Conservation (phyloP, 257 asterid genomes). For the Petunia axillaris region DNA sequence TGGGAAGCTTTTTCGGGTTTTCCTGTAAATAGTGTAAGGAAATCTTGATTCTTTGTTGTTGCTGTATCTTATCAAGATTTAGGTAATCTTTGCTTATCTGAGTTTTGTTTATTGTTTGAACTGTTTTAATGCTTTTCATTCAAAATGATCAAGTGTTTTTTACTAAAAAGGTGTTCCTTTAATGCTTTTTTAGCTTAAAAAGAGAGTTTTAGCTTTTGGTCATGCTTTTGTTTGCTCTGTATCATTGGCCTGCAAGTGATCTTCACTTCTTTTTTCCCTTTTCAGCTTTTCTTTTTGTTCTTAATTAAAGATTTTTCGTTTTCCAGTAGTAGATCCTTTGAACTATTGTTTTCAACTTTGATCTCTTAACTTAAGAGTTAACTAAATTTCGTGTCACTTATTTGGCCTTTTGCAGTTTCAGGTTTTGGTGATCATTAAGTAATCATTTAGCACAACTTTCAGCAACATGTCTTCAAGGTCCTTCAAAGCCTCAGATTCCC, state of each 20-base stretch:
- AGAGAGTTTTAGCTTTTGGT: background rate
- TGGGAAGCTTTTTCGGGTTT: constrained; percentile 31
- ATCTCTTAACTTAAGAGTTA: background rate
- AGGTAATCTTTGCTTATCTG: constrained; percentile 32
- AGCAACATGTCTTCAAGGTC: constrained; percentile 65
- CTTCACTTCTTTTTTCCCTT: background rate
- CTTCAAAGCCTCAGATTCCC: constrained; percentile 52
- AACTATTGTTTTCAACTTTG: background rate
- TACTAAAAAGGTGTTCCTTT: background rate
- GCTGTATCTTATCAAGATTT: constrained; percentile 31
- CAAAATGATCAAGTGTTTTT: constrained; percentile 23
- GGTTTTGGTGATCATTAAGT: constrained; percentile 27
- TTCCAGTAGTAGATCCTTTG: constrained; percentile 6
- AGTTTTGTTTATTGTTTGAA: constrained; percentile 23
- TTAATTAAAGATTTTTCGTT: background rate
- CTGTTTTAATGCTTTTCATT: constrained; percentile 20
- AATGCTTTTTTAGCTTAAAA: background rate
- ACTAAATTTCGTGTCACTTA: constrained; percentile 18
- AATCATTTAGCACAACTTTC: constrained; percentile 27
- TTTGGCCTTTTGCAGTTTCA: constrained; percentile 43
- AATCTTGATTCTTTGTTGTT: constrained; percentile 30
- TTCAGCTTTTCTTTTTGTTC: background rate
- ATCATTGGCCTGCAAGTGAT: background rate
- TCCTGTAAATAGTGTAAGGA: constrained; percentile 40
- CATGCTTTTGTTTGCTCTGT: background rate